Conservation (phyloP, 2,329 filamentous ascomycete species). For the Akanthomyces uredinophilus region DNA sequence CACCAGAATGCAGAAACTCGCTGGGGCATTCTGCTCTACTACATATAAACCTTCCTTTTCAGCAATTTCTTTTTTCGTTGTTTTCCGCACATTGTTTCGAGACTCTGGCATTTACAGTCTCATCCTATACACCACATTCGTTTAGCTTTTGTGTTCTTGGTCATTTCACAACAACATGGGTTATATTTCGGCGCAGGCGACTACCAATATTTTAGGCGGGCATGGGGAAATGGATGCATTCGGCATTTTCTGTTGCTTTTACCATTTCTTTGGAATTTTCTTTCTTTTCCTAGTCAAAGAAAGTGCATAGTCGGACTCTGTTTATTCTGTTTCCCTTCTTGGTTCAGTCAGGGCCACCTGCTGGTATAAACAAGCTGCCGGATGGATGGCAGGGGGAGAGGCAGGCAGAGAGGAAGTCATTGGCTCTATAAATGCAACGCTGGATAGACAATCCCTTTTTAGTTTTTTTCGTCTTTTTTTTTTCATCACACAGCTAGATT, state of each 20-base stretch:
- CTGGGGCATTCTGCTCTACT: neutral
- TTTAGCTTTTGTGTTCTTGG: conserved; percentile 18
- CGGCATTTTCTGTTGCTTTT: conserved; percentile 19
- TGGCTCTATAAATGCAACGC: neutral
- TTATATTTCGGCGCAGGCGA: conserved; percentile 14
- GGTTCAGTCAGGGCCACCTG: conserved; percentile 16
- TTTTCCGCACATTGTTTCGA: conserved; percentile 3
- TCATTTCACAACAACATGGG: conserved; percentile 16
- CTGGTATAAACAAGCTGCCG: neutral
- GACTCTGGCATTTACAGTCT: conserved; percentile 1
- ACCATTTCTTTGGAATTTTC: conserved; percentile 16
- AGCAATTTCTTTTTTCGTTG: neutral
- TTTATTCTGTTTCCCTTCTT: neutral
- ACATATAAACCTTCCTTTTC: neutral
- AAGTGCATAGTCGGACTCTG: neutral
- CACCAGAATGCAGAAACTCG: neutral
- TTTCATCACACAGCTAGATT: conserved; percentile 9
- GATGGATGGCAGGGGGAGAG: neutral
- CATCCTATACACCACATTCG: conserved; percentile 11
- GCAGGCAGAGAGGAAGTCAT: neutral
- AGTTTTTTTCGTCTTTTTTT: conserved; percentile 14
- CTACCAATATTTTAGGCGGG: conserved; percentile 7
- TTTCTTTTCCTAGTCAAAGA: neutral
- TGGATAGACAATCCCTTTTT: conserved; percentile 16
- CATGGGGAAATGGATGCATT: conserved; percentile 4